Base-by-base conservation (phyloP, 768 basidiomycete genomes). In the Sutorius australiensis region DNA sequence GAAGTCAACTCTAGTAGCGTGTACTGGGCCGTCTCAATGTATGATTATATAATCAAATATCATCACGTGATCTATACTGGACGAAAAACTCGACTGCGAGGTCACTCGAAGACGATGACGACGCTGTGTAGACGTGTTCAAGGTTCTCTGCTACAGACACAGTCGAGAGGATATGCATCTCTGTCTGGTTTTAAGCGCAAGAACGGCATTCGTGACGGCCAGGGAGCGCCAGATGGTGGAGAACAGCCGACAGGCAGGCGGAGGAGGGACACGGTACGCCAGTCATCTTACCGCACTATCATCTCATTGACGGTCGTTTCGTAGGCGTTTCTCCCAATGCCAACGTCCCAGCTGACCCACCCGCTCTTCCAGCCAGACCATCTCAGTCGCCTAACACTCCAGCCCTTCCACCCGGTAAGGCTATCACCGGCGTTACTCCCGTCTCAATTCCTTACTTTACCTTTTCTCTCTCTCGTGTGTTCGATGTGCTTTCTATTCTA, bases 281-380 rank as follows among this genome's bases (percentile, higher is more conserved):
- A 9, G 7, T 37, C 9, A 5, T 53, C 19, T 44, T 28, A 21
- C 46, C 13, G 3, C 13, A 30, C 43, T 27, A 37, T 16, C 39
- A 12, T 42, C 45, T 34, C 14, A 3, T 40, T 46, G 21, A 61
- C 42, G 12, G 3, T 24, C 8, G 0, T 17, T 50, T 11, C 17
- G 11, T 21, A 82, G 80, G 67, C 72, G 16, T 81, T 80, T 57
- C 61, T 71, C 41, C 68, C 77, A 5, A 62, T 82, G 66, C 63
- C 78, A 0, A 61, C 60, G 11, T 59, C 57, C 1, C 70, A 72
- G 46, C 56, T 82, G 17, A 70, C 67, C 21, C 67, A 79, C 17
- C 67, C 70, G 0, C 44, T 80, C 13, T 78, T 81, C 48, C 67
- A 75, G 53, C 69, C 66, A 13, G 69, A 76, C 27, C 65, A 70